Percentiles rank a stretch among this genome's conserved stretches.
phyloP scores from a whole-genome alignment of 805 yeast species.

The Debaryomyces maramus region DNA sequence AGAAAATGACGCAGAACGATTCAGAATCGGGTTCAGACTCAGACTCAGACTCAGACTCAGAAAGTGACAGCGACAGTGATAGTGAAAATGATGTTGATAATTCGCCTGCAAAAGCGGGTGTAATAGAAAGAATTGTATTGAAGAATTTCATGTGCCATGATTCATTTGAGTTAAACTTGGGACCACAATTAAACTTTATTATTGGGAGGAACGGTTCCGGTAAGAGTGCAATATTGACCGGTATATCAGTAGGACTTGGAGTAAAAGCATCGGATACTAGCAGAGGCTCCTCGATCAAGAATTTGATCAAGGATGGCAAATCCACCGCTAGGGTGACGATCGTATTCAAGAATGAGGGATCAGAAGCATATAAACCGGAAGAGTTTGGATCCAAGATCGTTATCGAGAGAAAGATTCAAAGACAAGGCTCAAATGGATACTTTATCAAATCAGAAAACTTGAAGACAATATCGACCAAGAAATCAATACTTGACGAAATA shows the following conservation, averaged over 20 bases:
- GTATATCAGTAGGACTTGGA: constrained; percentile 83
- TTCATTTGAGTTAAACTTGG: constrained; percentile 69
- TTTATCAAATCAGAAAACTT: constrained; percentile 53
- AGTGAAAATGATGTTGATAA: constrained; percentile 12
- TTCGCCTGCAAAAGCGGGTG: constrained; percentile 55
- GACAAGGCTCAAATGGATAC: constrained; percentile 55
- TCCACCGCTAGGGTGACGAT: constrained; percentile 67
- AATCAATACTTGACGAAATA: constrained; percentile 64
- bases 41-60: constrained; percentile 6
- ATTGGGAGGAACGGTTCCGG: constrained; percentile 93
- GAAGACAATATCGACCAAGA: constrained; percentile 57
- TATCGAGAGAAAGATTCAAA: constrained; percentile 64
- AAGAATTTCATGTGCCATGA: constrained; percentile 90
- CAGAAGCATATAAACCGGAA: constrained; percentile 63
- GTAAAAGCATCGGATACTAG: constrained; percentile 86
- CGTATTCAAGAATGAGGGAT: constrained; percentile 61
- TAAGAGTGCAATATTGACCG: constrained; percentile 84
- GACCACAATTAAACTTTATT: constrained; percentile 80
- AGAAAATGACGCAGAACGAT: constrained; percentile 10
- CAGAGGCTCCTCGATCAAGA: constrained; percentile 72
- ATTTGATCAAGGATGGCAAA: constrained; percentile 75
- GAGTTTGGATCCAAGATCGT: constrained; percentile 67
- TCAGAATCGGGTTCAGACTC: constrained; percentile 9
- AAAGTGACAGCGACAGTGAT: constrained; percentile 9
- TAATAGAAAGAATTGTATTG: constrained; percentile 60